phyloP scores from a whole-genome alignment of 139 green algal species.

The Diplosphaera chodatii region DNA sequence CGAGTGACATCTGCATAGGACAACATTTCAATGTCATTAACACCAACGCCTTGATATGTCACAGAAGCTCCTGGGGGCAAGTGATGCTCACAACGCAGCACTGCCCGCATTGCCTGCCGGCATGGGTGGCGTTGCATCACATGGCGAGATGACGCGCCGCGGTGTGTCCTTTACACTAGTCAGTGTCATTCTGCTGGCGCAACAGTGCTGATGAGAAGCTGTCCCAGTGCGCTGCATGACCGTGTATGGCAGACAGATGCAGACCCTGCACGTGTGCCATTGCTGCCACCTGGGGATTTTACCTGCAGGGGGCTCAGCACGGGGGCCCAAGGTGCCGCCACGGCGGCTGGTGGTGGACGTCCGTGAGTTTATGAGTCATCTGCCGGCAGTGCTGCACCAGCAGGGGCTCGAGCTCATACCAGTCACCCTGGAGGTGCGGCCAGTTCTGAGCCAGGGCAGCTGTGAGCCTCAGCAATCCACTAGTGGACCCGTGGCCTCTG shows the following conservation, averaged over 20 bases:
- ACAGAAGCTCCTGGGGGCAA: not conserved
- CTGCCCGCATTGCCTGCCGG: slow-evolving; percentile 8
- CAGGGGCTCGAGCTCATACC: slow-evolving; percentile 78
- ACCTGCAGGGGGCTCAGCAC: slow-evolving; percentile 19
- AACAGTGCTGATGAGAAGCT: too few species aligned
- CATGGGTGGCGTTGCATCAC: slow-evolving; percentile 2
- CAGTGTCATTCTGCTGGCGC: too few species aligned
- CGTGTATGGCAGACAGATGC: too few species aligned
- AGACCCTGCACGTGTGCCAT: too few species aligned
- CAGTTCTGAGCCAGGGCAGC: too few species aligned
- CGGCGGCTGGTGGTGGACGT: slow-evolving; percentile 88
- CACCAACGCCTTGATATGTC: too few species aligned
- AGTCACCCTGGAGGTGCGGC: slow-evolving; percentile 90
- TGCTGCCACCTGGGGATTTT: too few species aligned
- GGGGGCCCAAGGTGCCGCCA: slow-evolving; percentile 2
- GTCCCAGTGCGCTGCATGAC: too few species aligned
- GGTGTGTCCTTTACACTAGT: not conserved
- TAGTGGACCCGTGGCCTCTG: too few species aligned
- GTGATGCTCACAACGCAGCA: not conserved
- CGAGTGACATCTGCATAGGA: too few species aligned
- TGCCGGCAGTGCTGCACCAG: slow-evolving; percentile 87
- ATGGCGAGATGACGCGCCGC: slow-evolving; percentile 45
- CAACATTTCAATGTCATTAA: too few species aligned
- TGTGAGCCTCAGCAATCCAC: too few species aligned
- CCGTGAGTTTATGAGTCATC: slow-evolving; percentile 88